Conservation (phyloP, 129 eudicot species). For the Flaveria trinervia region DNA sequence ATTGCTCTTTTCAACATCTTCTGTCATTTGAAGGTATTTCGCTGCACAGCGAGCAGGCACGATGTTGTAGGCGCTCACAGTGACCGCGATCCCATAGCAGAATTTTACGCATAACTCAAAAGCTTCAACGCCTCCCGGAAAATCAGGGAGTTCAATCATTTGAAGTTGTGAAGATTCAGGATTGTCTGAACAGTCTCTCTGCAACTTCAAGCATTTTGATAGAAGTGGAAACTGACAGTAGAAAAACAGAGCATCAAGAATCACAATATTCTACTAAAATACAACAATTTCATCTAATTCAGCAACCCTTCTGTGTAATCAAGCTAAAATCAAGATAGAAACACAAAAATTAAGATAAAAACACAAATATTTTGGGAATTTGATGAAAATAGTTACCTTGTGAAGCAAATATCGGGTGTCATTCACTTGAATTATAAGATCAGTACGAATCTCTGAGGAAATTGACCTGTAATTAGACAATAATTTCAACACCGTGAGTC, state of each 20-base stretch:
- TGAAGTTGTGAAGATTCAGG: constrained; percentile 64
- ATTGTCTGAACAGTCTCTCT: constrained; percentile 55
- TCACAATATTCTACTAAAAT: not conserved
- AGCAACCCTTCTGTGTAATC: constrained; percentile 18
- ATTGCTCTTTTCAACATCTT: constrained; percentile 82
- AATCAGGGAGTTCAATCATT: constrained; percentile 65
- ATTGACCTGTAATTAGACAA: constrained; percentile 58
- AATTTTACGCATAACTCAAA: constrained; percentile 86
- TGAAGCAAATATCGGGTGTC: constrained; percentile 84
- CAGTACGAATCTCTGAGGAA: constrained; percentile 74
- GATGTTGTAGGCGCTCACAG: constrained; percentile 79
- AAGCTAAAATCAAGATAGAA: not conserved
- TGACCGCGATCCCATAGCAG: constrained; percentile 85
- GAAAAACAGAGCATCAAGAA: constrained; percentile 25
- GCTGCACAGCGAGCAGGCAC: constrained; percentile 74
- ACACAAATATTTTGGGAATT: not conserved
- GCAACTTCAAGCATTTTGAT: constrained; percentile 74
- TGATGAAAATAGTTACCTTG: constrained; percentile 52
- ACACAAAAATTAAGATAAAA: not conserved
- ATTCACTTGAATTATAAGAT: constrained; percentile 72
- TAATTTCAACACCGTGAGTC: not conserved
- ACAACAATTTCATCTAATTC: not conserved
- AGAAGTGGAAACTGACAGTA: constrained; percentile 79
- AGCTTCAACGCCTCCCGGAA: constrained; percentile 80
- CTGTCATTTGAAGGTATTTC: constrained; percentile 82